phyloP scores from a whole-genome alignment of 73 alveolate species.

The Stentor roeselii region DNA sequence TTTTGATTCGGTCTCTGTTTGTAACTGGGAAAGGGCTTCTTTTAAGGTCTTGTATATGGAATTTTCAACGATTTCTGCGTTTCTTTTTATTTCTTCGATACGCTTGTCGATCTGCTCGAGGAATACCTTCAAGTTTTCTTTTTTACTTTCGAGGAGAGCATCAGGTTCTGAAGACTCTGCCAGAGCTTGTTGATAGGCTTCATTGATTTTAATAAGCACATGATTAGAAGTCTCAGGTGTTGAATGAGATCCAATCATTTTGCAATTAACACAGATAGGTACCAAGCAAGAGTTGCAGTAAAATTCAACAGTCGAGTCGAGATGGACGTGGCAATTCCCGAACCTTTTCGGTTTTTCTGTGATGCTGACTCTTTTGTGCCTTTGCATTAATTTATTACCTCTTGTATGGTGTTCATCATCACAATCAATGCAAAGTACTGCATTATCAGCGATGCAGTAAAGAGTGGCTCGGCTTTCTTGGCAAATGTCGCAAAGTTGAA shows the following conservation, averaged over 20 bases:
- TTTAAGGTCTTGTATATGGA: conserved; percentile 42
- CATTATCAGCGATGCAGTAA: conserved; percentile 51
- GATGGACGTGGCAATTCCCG: conserved; percentile 43
- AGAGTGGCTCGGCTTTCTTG: conserved; percentile 38
- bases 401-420: conserved; percentile 49
- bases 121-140: conserved; percentile 31
- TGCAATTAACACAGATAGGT: conserved; percentile 56
- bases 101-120: conserved; percentile 36
- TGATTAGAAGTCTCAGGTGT: conserved; percentile 53
- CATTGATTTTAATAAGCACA: conserved; percentile 44
- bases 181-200: conserved; percentile 45
- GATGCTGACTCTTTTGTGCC: conserved; percentile 33
- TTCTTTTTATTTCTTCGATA: conserved; percentile 37
- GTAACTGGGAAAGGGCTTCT: conserved; percentile 40
- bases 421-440: conserved; percentile 47
- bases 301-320: conserved; percentile 45
- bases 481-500: conserved; percentile 36
- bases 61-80: conserved; percentile 33
- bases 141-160: conserved; percentile 44
- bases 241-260: conserved; percentile 52
- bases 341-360: conserved; percentile 36
- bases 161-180: conserved; percentile 46
- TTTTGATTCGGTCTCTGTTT: conserved; percentile 41
- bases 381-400: conserved; percentile 36
- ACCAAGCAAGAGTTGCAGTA: conserved; percentile 42